These are phyloP conservation scores for Cladochytrium replicatum DNA, from an alignment of 192 early-diverging fungal genomes.

Conservation along the genomic window DNA sequence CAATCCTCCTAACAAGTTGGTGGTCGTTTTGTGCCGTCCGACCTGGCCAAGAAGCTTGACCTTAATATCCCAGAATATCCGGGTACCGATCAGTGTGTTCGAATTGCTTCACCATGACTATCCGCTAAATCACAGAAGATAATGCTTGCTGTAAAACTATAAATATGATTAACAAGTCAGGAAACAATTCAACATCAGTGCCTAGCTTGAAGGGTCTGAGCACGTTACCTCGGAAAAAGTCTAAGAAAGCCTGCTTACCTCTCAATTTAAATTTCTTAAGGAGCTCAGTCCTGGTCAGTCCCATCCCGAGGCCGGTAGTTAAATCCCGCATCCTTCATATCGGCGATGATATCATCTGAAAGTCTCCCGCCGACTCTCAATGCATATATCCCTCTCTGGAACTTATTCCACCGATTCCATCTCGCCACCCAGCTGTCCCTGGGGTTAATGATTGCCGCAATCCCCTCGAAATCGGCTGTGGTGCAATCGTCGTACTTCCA, in stretches of 20 bases:
- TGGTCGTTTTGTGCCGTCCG: slow-evolving; percentile 77
- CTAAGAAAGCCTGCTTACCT: too few species aligned
- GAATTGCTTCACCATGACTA: too few species aligned
- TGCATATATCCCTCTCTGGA: slow-evolving; percentile 38
- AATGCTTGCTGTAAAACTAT: too few species aligned
- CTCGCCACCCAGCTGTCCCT: slow-evolving; percentile 32
- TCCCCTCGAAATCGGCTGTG: slow-evolving; percentile 34
- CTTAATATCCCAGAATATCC: slow-evolving; percentile 64
- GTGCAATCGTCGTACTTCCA: slow-evolving; percentile 21
- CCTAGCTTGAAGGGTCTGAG: too few species aligned
- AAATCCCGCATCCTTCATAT: slow-evolving; percentile 25
- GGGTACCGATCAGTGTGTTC: slow-evolving; percentile 55
- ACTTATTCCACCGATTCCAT: slow-evolving; percentile 47
- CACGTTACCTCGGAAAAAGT: too few species aligned
- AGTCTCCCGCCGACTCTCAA: slow-evolving; percentile 33
- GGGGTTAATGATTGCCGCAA: slow-evolving; percentile 34
- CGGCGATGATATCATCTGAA: slow-evolving; percentile 30
- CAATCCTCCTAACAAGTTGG: slow-evolving; percentile 48
- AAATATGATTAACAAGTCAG: too few species aligned
- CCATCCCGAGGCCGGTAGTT: slow-evolving; percentile 44
- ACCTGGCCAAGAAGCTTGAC: slow-evolving; percentile 51
- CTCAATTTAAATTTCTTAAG: neutral
- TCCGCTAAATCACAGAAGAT: too few species aligned
- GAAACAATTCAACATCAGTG: too few species aligned
- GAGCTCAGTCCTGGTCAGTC: slow-evolving; percentile 30